A percentile compares a stretch with the other conserved stretches of the same genome.
Evolutionary conservation across 768 basidiomycete genomes (phyloP).

Genomic region (Udeniomyces megalosporus): DNA sequence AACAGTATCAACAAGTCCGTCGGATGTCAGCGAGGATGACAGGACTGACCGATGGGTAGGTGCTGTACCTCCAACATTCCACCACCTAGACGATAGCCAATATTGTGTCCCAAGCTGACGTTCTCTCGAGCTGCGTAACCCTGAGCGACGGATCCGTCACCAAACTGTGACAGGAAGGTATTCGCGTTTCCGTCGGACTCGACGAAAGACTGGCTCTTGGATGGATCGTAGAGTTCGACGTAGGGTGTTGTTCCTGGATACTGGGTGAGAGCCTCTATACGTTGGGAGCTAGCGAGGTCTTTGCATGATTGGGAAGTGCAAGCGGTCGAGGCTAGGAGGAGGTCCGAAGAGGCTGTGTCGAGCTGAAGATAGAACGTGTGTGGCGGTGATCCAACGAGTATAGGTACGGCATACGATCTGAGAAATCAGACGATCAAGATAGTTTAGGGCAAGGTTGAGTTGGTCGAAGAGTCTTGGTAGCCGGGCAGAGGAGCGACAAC

Average conservation of each 20-base stretch:
- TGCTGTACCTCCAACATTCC: background rate
- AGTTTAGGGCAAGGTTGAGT: too few relatives aligned
- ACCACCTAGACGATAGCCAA: background rate
- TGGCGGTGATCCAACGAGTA: conserved; percentile 1
- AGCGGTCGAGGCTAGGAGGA: conserved; percentile 7
- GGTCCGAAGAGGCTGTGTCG: conserved; percentile 10
- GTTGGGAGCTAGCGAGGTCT: background rate
- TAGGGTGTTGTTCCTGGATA: background rate
- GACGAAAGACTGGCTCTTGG: background rate
- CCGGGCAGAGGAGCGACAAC: too few relatives aligned
- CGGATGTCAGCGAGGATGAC: too few relatives aligned
- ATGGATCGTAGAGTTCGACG: conserved; percentile 9
- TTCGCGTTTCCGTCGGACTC: background rate
- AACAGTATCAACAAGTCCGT: background rate
- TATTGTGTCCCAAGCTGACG: background rate
- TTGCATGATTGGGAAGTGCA: conserved; percentile 3
- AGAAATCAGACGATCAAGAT: too few relatives aligned
- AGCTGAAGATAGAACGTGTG: conserved; percentile 9
- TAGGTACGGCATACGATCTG: conserved; percentile 4
- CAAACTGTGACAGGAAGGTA: background rate
- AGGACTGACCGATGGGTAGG: background rate
- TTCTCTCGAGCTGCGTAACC: conserved; percentile 5
- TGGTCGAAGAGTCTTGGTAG: too few relatives aligned
- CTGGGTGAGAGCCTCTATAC: background rate
- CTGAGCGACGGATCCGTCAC: background rate